phyloP scores from a whole-genome alignment of 1,284 basidiomycete species.

The Apiotrichum veenhuisii region DNA sequence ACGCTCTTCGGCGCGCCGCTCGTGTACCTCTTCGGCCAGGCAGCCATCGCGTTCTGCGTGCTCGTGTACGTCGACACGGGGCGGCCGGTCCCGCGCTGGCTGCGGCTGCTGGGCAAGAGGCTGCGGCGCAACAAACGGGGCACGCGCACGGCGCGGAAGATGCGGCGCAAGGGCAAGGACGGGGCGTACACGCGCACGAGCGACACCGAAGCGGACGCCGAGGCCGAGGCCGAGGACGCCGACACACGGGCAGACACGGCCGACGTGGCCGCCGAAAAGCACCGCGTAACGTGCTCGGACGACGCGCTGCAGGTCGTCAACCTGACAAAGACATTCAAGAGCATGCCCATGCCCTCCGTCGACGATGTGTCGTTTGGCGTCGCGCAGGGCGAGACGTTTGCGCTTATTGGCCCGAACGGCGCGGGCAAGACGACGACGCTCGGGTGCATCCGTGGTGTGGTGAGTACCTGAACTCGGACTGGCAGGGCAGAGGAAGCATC shows the following conservation, averaged over 20 bases:
- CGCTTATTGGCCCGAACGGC: constrained; percentile 73
- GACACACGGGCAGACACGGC: neutral
- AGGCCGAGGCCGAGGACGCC: neutral
- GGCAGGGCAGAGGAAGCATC: no score
- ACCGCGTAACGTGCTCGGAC: constrained; percentile 47
- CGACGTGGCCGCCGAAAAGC: constrained; percentile 59
- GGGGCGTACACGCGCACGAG: neutral
- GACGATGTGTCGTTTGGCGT: constrained; percentile 71
- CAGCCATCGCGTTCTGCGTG: constrained; percentile 56
- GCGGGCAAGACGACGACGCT: constrained; percentile 68
- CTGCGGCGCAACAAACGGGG: neutral
- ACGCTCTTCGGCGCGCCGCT: constrained; percentile 69
- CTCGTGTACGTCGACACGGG: constrained; percentile 64
- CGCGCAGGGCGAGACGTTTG: constrained; percentile 61
- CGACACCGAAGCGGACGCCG: neutral
- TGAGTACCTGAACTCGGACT: constrained; percentile 13
- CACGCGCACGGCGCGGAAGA: neutral
- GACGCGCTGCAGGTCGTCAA: constrained; percentile 64
- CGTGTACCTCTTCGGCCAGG: constrained; percentile 63
- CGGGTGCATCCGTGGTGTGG: constrained; percentile 33
- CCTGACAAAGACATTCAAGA: constrained; percentile 62
- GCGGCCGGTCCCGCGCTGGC: constrained; percentile 46
- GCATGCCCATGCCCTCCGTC: constrained; percentile 57
- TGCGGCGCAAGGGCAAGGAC: no score
- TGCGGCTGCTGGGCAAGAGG: neutral